Conservation (phyloP, 1,284 basidiomycete species). For the Pulveroboletus sp. region DNA sequence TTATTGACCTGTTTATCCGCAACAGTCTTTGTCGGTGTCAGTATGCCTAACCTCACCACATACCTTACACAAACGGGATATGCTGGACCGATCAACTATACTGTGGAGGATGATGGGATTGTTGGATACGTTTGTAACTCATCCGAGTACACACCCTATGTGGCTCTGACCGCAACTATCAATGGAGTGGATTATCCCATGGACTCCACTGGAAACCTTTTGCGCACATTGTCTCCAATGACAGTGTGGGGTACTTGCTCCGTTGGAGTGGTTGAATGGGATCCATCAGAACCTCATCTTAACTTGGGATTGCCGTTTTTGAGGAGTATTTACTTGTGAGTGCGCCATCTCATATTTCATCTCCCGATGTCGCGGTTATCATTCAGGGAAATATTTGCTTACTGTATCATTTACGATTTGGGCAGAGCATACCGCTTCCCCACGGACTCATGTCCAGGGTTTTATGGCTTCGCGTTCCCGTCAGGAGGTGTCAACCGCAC, state of each 20-base stretch:
- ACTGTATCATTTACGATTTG: neutral
- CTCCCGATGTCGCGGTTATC: too few relatives aligned
- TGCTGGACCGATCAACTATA: slow-evolving; percentile 18
- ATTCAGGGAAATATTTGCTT: too few relatives aligned
- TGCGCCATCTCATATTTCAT: neutral
- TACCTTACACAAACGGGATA: slow-evolving; percentile 14
- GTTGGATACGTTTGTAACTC: slow-evolving; percentile 24
- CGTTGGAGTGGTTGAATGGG: slow-evolving; percentile 5
- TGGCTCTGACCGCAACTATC: slow-evolving; percentile 26
- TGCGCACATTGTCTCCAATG: slow-evolving; percentile 16
- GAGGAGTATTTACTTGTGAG: slow-evolving; percentile 21
- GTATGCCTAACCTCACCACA: neutral
- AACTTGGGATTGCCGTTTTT: slow-evolving; percentile 18
- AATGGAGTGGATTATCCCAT: slow-evolving; percentile 34
- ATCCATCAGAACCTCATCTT: neutral
- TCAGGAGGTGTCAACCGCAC: slow-evolving; percentile 26
- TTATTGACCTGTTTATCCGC: too few relatives aligned
- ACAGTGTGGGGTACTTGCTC: slow-evolving; percentile 13
- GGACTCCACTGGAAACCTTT: slow-evolving; percentile 23
- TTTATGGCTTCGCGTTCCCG: slow-evolving; percentile 31
- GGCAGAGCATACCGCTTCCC: slow-evolving; percentile 32
- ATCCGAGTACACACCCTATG: slow-evolving; percentile 20
- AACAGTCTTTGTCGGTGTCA: slow-evolving; percentile 11
- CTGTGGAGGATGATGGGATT: slow-evolving; percentile 3
- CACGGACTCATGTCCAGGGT: slow-evolving; percentile 28